Percentiles rank a stretch among this genome's conserved stretches.
Evolutionary conservation across 1,284 basidiomycete species (phyloP).

Genomic region (Ustilago lituana): DNA sequence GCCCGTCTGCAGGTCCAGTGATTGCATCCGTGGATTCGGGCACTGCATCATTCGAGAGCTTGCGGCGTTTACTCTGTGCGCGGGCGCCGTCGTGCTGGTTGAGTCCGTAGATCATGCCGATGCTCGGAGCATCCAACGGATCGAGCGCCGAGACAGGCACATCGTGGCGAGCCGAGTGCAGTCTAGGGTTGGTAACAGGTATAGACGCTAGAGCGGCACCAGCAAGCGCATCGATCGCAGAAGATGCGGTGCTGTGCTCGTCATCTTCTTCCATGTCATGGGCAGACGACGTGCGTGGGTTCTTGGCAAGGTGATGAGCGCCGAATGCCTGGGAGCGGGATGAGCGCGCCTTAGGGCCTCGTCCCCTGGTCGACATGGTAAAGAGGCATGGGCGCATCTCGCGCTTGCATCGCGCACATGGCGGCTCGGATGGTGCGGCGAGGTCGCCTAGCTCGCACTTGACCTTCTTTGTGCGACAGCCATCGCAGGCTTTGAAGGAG

Average conservation of each 20-base stretch:
- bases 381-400: slow-evolving; percentile 48
- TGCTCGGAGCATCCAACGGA: slow-evolving; percentile 40
- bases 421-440: slow-evolving; percentile 46
- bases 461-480: slow-evolving; percentile 47
- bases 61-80: slow-evolving; percentile 21
- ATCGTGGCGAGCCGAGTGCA: slow-evolving; percentile 45
- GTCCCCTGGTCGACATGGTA: slow-evolving; percentile 50
- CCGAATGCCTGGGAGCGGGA: slow-evolving; percentile 43
- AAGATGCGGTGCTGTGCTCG: slow-evolving; percentile 27
- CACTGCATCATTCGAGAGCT: slow-evolving; percentile 10
- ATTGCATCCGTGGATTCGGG: background rate
- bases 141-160: slow-evolving; percentile 46
- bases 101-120: slow-evolving; percentile 50
- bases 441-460: slow-evolving; percentile 52
- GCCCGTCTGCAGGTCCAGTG: slow-evolving; percentile 5
- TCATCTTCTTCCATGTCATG: slow-evolving; percentile 26
- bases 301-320: slow-evolving; percentile 45
- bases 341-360: slow-evolving; percentile 43
- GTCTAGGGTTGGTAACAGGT: slow-evolving; percentile 22
- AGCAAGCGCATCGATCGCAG: slow-evolving; percentile 39
- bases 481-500: slow-evolving; percentile 53
- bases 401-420: slow-evolving; percentile 48
- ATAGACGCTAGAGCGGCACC: slow-evolving; percentile 46
- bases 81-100: slow-evolving; percentile 26
- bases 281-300: slow-evolving; percentile 29